phyloP scores from a whole-genome alignment of 371 early-diverging fungal genomes.

The Apophysomyces variabilis region DNA sequence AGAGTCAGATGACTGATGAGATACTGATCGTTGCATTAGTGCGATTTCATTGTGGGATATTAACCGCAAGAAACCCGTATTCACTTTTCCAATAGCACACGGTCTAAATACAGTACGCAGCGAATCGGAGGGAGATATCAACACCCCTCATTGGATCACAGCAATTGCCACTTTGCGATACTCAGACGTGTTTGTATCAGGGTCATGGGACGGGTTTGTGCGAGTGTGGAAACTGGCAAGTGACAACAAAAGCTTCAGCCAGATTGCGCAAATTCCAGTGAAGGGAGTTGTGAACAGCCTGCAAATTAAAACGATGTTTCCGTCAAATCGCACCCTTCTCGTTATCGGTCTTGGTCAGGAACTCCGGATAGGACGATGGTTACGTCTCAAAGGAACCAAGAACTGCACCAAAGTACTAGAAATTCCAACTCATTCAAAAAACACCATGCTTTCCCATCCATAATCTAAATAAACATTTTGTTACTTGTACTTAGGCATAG shows the following conservation, averaged over 20 bases:
- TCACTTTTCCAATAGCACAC: conserved; percentile 77
- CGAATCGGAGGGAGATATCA: conserved; percentile 46
- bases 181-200: conserved; percentile 90
- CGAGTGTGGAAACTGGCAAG: conserved; percentile 85
- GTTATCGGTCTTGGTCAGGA: conserved; percentile 87
- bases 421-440: conserved; percentile 23
- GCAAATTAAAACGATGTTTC: conserved; percentile 53
- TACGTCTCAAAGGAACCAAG: conserved; percentile 68
- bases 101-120: conserved; percentile 59
- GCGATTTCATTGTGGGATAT: conserved; percentile 89
- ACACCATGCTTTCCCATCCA: conserved; percentile 5
- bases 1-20: neutral
- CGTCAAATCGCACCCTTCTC: conserved; percentile 61
- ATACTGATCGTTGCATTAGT: conserved; percentile 14
- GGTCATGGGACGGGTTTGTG: conserved; percentile 89
- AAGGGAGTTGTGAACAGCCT: conserved; percentile 59
- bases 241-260: conserved; percentile 69
- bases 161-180: conserved; percentile 81
- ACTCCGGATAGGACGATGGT: conserved; percentile 92
- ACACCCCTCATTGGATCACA: conserved; percentile 83
- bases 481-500: conserved; percentile 1
- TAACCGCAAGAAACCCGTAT: conserved; percentile 89
- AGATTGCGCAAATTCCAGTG: conserved; percentile 62
- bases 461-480: conserved; percentile 1
- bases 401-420: conserved; percentile 68